Conservation (phyloP, 1,284 basidiomycete species). For the Cerioporus squamosus region DNA sequence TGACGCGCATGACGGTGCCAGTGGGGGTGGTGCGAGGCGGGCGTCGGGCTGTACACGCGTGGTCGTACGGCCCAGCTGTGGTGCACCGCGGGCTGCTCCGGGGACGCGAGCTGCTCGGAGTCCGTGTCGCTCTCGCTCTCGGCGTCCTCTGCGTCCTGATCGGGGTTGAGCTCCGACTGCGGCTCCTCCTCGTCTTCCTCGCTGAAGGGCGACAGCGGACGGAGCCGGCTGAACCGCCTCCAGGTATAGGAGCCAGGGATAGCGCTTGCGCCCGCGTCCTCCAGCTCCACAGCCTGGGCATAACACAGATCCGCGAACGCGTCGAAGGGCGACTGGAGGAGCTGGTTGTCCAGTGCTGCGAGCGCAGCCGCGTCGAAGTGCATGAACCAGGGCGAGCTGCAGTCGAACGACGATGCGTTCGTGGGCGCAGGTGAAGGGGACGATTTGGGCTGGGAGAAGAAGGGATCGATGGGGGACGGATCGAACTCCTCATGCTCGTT, state of each 20-base stretch:
- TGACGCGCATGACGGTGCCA: slow-evolving; percentile 5
- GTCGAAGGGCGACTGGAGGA: slow-evolving; percentile 25
- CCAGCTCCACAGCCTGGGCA: slow-evolving; percentile 14
- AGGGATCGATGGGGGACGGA: slow-evolving; percentile 9
- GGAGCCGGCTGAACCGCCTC: slow-evolving; percentile 20
- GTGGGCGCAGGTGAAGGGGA: background rate
- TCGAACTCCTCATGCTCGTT: slow-evolving; percentile 3
- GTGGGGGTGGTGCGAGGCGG: background rate
- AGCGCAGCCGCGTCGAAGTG: slow-evolving; percentile 22
- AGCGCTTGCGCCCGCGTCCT: background rate
- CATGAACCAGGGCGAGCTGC: slow-evolving; percentile 19
- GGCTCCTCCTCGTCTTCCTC: background rate
- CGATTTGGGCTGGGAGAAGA: background rate
- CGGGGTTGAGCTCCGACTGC: background rate
- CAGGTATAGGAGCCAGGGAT: slow-evolving; percentile 16
- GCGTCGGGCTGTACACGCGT: slow-evolving; percentile 17
- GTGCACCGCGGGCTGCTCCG: slow-evolving; percentile 6
- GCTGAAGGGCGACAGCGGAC: slow-evolving; percentile 9
- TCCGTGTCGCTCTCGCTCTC: slow-evolving; percentile 14
- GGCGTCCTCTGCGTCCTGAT: background rate
- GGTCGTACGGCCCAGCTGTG: slow-evolving; percentile 1
- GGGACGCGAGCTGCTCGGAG: slow-evolving; percentile 19
- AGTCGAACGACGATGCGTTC: slow-evolving; percentile 6
- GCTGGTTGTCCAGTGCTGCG: slow-evolving; percentile 26
- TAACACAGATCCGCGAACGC: slow-evolving; percentile 31